These are phyloP conservation scores for Rhizopogon salebrosus DNA, from an alignment of 768 basidiomycete genomes.

Conservation along the genomic window DNA sequence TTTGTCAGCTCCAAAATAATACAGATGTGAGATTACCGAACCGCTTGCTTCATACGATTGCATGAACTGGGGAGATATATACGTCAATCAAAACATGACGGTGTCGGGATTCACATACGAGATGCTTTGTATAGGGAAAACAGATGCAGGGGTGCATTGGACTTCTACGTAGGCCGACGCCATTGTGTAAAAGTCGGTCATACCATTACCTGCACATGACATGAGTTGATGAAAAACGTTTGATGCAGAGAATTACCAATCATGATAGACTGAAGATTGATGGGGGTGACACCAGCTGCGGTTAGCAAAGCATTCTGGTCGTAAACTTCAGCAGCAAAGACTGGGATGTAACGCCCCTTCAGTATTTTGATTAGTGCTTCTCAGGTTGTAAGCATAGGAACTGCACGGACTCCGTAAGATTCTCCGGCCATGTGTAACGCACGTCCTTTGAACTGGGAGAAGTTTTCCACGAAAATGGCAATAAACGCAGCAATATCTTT, in stretches of 20 bases:
- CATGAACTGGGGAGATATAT: conserved; percentile 25
- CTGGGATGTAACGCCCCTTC: conserved; percentile 49
- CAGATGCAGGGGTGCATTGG: conserved; percentile 47
- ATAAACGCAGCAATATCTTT: conserved; percentile 69
- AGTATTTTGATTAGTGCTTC: background rate
- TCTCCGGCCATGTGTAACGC: conserved; percentile 57
- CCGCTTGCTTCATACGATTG: conserved; percentile 38
- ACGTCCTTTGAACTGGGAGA: conserved; percentile 64
- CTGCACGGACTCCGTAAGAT: conserved; percentile 43
- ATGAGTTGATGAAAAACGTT: background rate
- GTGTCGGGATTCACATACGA: conserved; percentile 20
- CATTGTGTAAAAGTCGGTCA: conserved; percentile 36
- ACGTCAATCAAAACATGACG: conserved; percentile 3
- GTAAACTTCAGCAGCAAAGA: conserved; percentile 43
- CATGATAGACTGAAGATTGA: conserved; percentile 44
- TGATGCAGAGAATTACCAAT: conserved; percentile 32
- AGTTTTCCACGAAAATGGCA: conserved; percentile 70
- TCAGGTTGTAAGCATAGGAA: background rate
- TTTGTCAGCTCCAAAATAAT: background rate
- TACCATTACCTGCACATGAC: conserved; percentile 36
- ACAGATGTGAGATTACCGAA: conserved; percentile 13
- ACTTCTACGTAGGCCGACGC: conserved; percentile 44
- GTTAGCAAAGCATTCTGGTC: conserved; percentile 41
- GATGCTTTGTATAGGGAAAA: conserved; percentile 43
- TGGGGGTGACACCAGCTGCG: conserved; percentile 42